Base-by-base conservation (phyloP, 257 asterid species). In the Paraleonurus japonicus region DNA sequence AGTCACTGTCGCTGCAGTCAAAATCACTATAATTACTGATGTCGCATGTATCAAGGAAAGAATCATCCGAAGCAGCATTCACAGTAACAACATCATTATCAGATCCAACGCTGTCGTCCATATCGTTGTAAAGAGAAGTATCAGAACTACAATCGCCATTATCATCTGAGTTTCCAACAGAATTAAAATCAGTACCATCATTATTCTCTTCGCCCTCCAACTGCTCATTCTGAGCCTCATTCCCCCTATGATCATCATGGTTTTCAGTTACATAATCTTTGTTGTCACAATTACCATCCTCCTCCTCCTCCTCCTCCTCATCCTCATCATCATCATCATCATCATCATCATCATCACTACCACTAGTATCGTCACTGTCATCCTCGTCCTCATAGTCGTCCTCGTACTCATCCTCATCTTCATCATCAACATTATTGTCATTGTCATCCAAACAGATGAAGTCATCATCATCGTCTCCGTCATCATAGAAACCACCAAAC, bases 401-500 rank as follows among this genome's bases (percentile, higher is more conserved):
- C 2, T 71, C 77, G 13, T 57, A 30, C 0, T 74, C 83, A 2
- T 80, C 87, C 2, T 62, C 77, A 0, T 39, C 77, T 0, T 74
- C 78, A 5, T 69, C 81, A 27, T 69, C 77, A 17, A 70, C 74
- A 6, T 71, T 70, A 1, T 51, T 62, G 11, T 79, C 82, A 15
- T 63, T 76, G 35, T 59, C 86, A 24, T 73, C 76, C 39, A 65
- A 28, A 64, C 28, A 28, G 57, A 70, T 54, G 80, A 32, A 70
- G 35, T 76, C 75, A 10, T 76, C 86, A 26, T 78, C 89, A 2
- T 79, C 87, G 4, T 80, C 75, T 27, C 69, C 67, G 2, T 78
- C 88, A 37, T 81, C 87, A 39, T 71, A 84, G 74, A 68, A 72
- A 65, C 45, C 81, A 79, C 75, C 85, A 75, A 74, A 33, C 26